Evolutionary conservation across 371 early-diverging fungal genomes (phyloP), one percentile per base, ranked within the genome.

Genomic region (Catenaria anguillulae): DNA sequence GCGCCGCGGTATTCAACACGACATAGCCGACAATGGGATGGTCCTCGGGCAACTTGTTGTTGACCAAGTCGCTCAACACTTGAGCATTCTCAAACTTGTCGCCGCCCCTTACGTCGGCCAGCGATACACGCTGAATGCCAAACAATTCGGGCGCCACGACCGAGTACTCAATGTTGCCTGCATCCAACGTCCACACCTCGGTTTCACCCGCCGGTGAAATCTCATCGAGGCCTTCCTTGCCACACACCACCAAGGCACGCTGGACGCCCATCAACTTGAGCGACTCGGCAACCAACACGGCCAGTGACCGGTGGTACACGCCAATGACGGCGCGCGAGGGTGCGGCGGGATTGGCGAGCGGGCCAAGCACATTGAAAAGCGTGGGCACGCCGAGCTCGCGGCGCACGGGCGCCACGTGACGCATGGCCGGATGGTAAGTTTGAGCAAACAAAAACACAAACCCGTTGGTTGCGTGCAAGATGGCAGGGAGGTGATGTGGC

Each of bases 391-490:
- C 95, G n/a, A 95, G 74, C 66, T 97, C 92, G 45, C 82, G 82
- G 33, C 97, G 78, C 15, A 86, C 71, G 29, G 68, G 67, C 12
- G 90, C 87, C 29, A 92, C 84, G 56, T 84, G 74, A 58, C 83
- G 84, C 92, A 94, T 89, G 45, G 90, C 84, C 21, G 95, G 93
- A 68, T 97, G 94, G 69, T 88, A 97, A 0, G 75, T 82, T 67
- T 87, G 91, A 21, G 96, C 83, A 67, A 92, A 95, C 62, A 97
- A 70, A 68, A 97, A 95, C 69, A 93, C 92, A 68, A 92, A 97
- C 45, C 83, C 79, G 17, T 36, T 37, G 29, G 29, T 24, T 36
- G 60, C 31, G n/a, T n/a, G n/a, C 21, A 95, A 59, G 33, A 89
- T 74, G 33, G 66, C 65, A 4, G 80, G 78, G 0, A 91, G 89